Percentiles rank a stretch among this genome's conserved stretches.
Conservation (phyloP, 257 asterid genomes). For the Scutellaria galericulata region DNA sequence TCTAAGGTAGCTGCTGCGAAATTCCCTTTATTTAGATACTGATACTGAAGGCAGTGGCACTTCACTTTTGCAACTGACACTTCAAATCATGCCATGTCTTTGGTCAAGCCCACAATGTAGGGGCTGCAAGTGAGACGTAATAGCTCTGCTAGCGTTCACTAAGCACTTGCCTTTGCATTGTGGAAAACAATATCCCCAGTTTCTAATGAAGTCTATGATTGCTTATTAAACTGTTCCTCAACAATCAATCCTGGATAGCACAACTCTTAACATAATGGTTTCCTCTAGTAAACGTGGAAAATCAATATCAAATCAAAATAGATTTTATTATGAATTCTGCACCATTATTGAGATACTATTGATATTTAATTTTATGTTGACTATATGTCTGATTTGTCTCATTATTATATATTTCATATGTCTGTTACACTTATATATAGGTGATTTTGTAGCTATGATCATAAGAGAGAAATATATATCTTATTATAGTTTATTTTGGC, state of each 20-base stretch:
- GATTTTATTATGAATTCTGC: neutral
- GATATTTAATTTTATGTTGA: too few species aligned
- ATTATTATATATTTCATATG: too few species aligned
- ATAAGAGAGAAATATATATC: too few species aligned
- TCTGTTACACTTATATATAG: neutral
- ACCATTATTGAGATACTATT: too few species aligned
- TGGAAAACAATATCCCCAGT: neutral
- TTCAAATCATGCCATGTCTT: constrained; percentile 12
- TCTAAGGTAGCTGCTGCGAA: constrained; percentile 61
- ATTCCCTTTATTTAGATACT: neutral
- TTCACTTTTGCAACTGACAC: constrained; percentile 22
- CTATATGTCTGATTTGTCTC: neutral
- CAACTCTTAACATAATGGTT: neutral
- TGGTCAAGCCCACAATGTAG: neutral
- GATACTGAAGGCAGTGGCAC: neutral
- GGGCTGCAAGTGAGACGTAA: neutral
- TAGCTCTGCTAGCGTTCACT: neutral
- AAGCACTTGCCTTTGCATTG: neutral
- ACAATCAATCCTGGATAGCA: neutral
- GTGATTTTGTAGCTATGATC: neutral
- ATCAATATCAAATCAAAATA: too few species aligned
- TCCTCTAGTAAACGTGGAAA: neutral
- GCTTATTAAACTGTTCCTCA: neutral
- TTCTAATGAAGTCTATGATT: neutral
- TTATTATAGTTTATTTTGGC: too few species aligned